Percentiles rank a stretch among this genome's conserved stretches.
phyloP scores from a whole-genome alignment of 163 green algal genomes.

The Volvox carteri region DNA sequence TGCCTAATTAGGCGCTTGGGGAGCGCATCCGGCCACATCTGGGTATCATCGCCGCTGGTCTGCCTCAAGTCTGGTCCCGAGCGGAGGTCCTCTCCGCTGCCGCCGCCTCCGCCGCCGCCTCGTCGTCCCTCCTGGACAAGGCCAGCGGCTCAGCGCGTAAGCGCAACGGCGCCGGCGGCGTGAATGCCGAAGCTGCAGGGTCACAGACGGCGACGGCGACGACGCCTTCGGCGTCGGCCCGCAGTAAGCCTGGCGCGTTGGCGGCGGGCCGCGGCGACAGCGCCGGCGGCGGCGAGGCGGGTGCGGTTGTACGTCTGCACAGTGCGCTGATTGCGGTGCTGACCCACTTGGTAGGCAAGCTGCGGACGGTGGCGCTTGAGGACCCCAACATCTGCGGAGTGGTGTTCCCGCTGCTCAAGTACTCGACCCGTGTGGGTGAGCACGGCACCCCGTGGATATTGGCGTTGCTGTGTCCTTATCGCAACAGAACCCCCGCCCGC shows the following conservation, averaged over 20 bases:
- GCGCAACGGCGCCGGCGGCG: neutral
- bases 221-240: neutral
- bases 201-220: neutral
- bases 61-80: constrained; percentile 66
- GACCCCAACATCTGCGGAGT: constrained; percentile 68
- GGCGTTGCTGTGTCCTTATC: too few species aligned
- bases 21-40: constrained; percentile 77
- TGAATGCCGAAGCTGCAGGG: neutral
- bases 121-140: constrained; percentile 20
- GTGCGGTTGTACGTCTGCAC: constrained; percentile 81
- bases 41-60: constrained; percentile 72
- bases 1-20: constrained; percentile 74
- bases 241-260: constrained; percentile 21
- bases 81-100: constrained; percentile 34
- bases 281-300: constrained; percentile 54
- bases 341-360: constrained; percentile 79
- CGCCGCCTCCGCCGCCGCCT: constrained; percentile 9
- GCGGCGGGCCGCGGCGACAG: neutral
- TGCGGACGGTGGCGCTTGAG: constrained; percentile 58
- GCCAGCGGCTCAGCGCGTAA: neutral
- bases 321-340: constrained; percentile 81
- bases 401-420: constrained; percentile 80
- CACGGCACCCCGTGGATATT: too few species aligned
- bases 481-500: too few species aligned
- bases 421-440: constrained; percentile 69